Base-by-base conservation (phyloP, 2,329 filamentous ascomycete species). In the Botryotinia narcissicola region DNA sequence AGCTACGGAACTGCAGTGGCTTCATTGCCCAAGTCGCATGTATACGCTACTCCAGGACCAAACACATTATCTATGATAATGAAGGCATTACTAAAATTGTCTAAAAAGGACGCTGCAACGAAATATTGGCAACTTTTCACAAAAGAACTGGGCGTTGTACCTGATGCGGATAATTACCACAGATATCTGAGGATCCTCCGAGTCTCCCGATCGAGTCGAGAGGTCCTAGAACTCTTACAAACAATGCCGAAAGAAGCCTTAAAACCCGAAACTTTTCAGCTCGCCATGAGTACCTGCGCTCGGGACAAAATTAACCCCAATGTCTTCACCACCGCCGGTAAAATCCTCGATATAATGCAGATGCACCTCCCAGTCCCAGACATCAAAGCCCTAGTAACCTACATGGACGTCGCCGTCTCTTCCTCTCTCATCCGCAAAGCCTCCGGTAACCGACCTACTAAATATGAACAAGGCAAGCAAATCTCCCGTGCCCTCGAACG, bases 61-160 rank as follows among this genome's bases (percentile, higher is more conserved):
- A 90, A 90, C 77, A 86, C 87, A 4, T 86, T 99, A 2, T 91
- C 91, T 1, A 82, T 97, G 62, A 80, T 97, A 32, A 82, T 97
- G 60, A 84, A 89, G 63, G 87, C 91, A 10, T 88, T 93, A 70
- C 83, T 86, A 20, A 86, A 88, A 46, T 86, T 90, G 46, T 87
- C 88, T 70, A 86, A 88, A 70, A 88, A 89, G 12, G 86, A 87
- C 22, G 82, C 88, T n/a, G 92, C 90, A n/a, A 83, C 87, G 70
- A 86, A 86, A 46, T 98, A 98, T 82, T 98, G 95, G 95, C 84
- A 91, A 29, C 80, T 91, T 9, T 84, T 98, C 73, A 92, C 91
- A 10, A 81, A 85, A 2, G 82, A 85, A 20, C 86, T 89, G 80
- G 83, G 83, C n/a, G 83, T 98, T 74, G 80, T 84, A 3, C 94